Base-by-base conservation (phyloP, 768 basidiomycete genomes). In the Floccularia luteovirens region DNA sequence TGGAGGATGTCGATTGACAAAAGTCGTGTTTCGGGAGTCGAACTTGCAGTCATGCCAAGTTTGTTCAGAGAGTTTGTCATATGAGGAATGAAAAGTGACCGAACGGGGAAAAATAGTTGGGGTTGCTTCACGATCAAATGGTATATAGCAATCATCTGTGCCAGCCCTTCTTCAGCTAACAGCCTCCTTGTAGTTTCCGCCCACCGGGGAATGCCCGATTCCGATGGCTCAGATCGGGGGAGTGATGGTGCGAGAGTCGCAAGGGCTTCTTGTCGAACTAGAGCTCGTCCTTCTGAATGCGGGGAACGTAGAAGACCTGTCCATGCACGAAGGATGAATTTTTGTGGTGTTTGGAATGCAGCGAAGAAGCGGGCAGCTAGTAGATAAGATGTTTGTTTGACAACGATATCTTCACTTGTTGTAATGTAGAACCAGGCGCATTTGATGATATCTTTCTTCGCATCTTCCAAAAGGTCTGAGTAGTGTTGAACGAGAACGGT, bases 311-410 rank as follows among this genome's bases (percentile, higher is more conserved):
- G 72, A 11, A 99, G 68, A 6, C 88, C 91, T 4, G 79, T 79
- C 92, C 93, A 98, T 19, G 92, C 86, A 4, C 84, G 76, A 38
- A 92, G 62, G 36, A 94, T 79, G 57, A 99, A 92, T 60, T 96
- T 98, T 44, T 78, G 74, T 1, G 94, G 93, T 1, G 83, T 86
- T 13, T 86, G 87, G 59, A 86, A 93, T 5, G 78, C 79, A 11
- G 85, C 81, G 51, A 94, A 92, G 70, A 98, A 98, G 23, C 85
- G 78, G 27, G 96, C 90, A 24, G 88, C 80, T 4, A 98, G 72
- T 24, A 96, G 75, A 56, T 91, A 91, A 0, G 90, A 86, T 6
- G 88, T 88, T 57, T 97, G 90, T 58, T 90, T 93, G 52, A 96
- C 89, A 14, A 92, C 79, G 4, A 83, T 74, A 56, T 98, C 96